A percentile compares a stretch with the other conserved stretches of the same genome.
Conservation (phyloP, 2,329 filamentous ascomycete species). For the Alternaria arborescens region DNA sequence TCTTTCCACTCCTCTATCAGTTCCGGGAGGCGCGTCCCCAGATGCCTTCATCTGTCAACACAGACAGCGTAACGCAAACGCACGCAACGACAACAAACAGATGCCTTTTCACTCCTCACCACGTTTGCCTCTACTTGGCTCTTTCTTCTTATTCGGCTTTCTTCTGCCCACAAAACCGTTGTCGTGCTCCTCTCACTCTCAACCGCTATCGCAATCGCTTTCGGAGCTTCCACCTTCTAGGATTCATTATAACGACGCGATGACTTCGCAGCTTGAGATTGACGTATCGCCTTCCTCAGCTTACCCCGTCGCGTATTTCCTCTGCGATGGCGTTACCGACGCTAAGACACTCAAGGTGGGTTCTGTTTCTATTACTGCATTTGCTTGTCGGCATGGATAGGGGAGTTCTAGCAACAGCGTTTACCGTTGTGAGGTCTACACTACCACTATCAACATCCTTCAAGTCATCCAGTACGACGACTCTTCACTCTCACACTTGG, state of each 20-base stretch:
- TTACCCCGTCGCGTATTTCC: slow-evolving; percentile 1
- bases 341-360: not conserved
- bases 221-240: not conserved
- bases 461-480: not conserved
- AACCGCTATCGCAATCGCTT: not conserved
- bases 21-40: not conserved
- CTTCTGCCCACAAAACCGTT: not conserved
- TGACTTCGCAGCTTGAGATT: not conserved
- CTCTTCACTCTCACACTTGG: not conserved
- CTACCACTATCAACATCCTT: not conserved
- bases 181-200: not conserved
- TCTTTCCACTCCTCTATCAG: not conserved
- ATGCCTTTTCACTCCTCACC: not conserved
- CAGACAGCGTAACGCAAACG: not conserved
- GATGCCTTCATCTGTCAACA: not conserved
- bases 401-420: not conserved
- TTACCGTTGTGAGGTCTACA: not conserved
- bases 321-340: slow-evolving; percentile 5
- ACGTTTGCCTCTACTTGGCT: not conserved
- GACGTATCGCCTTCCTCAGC: not conserved
- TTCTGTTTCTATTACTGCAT: not conserved
- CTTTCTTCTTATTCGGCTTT: not conserved
- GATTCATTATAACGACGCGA: not conserved
- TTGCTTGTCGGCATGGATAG: not conserved
- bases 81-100: not conserved